Conservation (phyloP, 345 rosid genomes). For the Ceriops zippeliana region DNA sequence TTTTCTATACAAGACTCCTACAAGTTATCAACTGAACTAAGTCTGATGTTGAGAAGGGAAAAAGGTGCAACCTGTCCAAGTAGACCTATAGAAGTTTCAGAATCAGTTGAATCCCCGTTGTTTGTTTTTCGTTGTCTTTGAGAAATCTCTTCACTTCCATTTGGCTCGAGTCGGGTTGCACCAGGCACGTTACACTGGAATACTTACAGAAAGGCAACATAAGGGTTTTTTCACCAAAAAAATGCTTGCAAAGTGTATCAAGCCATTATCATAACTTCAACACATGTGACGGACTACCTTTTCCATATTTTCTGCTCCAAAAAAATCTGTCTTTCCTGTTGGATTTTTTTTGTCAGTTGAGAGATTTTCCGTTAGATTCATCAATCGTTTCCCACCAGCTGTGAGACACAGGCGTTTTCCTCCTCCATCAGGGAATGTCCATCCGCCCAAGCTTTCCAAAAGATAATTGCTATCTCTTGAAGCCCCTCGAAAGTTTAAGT, state of each 20-base stretch:
- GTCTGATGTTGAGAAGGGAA: not conserved
- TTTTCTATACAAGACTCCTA: too few relatives aligned
- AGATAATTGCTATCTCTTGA: conserved; percentile 22
- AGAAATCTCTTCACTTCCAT: conserved; percentile 18
- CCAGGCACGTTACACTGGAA: conserved; percentile 20
- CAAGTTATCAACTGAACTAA: not conserved
- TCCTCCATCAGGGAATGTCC: conserved; percentile 71
- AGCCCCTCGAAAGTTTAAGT: conserved; percentile 20
- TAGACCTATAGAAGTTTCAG: conserved; percentile 27
- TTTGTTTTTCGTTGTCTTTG: conserved; percentile 7
- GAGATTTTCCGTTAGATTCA: conserved; percentile 33
- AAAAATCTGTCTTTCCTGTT: conserved; percentile 22
- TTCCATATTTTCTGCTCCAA: conserved; percentile 21
- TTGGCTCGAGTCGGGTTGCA: not conserved
- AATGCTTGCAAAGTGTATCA: not conserved
- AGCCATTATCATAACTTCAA: not conserved
- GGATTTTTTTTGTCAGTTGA: conserved; percentile 13
- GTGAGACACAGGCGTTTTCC: conserved; percentile 41
- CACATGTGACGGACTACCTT: conserved; percentile 36
- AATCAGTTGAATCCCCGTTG: conserved; percentile 23
- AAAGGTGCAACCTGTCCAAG: conserved; percentile 34
- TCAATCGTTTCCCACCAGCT: conserved; percentile 36
- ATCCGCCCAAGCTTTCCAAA: conserved; percentile 37
- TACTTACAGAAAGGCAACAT: not conserved
- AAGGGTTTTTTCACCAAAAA: conserved; percentile 1